Base-by-base conservation (phyloP, 2,329 filamentous ascomycete genomes). In the Immersiporthe knoxdaviesiana region DNA sequence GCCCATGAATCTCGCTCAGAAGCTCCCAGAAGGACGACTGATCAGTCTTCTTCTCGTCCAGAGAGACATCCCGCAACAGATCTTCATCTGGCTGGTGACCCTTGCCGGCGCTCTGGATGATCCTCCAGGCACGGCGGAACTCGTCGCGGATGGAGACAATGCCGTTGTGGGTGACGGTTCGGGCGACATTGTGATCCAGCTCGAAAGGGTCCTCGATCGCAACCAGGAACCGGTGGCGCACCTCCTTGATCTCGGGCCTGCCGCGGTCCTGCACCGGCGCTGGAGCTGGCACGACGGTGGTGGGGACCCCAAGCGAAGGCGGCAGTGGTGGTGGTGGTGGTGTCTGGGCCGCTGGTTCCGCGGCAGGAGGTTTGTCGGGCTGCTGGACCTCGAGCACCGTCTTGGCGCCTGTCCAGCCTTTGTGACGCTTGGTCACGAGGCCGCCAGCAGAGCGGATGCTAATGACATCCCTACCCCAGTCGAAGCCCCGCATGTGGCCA, bases 151-250 rank as follows among this genome's bases (percentile, higher is more conserved):
- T 96, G 0, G 90, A 87, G 1, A 92, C 90, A 72, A 97, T 92
- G 2, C 93, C 93, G 70, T 90, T 87, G 75, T 95, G 92, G 8
- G 91, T 94, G 0, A 97, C 93, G 0, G 93, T 97, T 63, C 93
- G 85, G 3, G 92, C 94, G 44, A 97, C 91, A 74, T 97, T 97
- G 79, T 97, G 93, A 54, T 93, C 90, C 2, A 90, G 80, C 81
- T 97, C 93, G 75, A 97, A 97, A 0, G 94, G 94, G 77, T 97
- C 94, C 77, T 97, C 94, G 70, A 97, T 94, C 41, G 93, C 92
- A 73, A 97, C 92, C 5, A 97, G 85, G 77, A 93, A 97, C 16
- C 93, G 88, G 75, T 94, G 88, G 2, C 92, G 88, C 18, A 95
- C 85, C 75, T 94, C 92, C 74, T 91, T 92, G 64, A 86, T 75